Base-by-base conservation (phyloP, 2,329 filamentous ascomycete genomes). In the Verticillium longisporum region DNA sequence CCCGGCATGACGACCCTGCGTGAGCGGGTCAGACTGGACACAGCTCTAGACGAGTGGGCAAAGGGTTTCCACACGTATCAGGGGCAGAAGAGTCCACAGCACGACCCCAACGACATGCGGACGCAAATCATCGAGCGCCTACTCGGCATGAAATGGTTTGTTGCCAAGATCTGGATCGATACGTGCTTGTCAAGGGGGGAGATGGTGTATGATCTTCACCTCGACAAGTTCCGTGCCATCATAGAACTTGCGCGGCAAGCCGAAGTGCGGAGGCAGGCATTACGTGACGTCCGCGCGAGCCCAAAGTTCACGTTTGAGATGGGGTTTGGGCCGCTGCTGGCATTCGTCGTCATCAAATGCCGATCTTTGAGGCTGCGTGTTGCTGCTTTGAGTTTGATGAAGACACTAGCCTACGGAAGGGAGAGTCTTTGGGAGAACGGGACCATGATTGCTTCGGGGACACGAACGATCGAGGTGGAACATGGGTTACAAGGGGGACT, bases 231-330 rank as follows among this genome's bases (percentile, higher is more conserved):
- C 18, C 62, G 65, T 5, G 62, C 63, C 0, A 71, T 78, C 11
- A 65, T 77, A 1, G 61, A 67, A 0, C 64, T 69, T 15, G 72
- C 71, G 0, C 59, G 62, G 0, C 58, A 60, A 4, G 65, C 71
- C 14, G 64, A 66, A 1, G 33, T 50, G 13, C n/a, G 55, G 11
- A 37, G 50, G 6, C 31, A 53, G 34, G 37, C 54, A 9, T 33
- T 36, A 11, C 31, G 26, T 33, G n/a, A 36, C 18, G 57, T 26
- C 18, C 31, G 38, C 4, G 41, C 26, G 6, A 58, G 59, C 1
- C 41, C 69, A 11, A 73, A 68, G 38, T 79, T 78, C 64, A 73
- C 68, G 31, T 78, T 79, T n/a, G 74, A 77, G 61, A 73, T 75
- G 66, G 77, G 75, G 0, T 77, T 74, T 34, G 65, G 70, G 3